These are phyloP conservation scores for Pseudogymnoascus verrucosus DNA, from an alignment of 2,329 filamentous ascomycete genomes.

Conservation along the genomic window DNA sequence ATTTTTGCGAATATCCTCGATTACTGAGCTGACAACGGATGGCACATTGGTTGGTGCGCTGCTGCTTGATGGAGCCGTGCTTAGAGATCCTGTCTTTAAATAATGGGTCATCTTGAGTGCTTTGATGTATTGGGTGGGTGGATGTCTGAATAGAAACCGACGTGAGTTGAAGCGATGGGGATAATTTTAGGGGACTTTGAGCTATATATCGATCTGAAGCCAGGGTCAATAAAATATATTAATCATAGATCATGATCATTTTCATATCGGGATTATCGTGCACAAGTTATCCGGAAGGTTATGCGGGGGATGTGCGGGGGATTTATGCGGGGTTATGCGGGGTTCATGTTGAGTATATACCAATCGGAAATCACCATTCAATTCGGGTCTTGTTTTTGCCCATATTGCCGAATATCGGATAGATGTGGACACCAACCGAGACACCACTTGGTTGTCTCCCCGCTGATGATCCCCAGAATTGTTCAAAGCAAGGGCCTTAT, in stretches of 20 bases:
- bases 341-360: not conserved
- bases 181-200: not conserved
- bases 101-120: not conserved
- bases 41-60: slow-evolving; percentile 22
- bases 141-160: not conserved
- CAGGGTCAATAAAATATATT: not conserved
- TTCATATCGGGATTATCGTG: not conserved
- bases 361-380: not conserved
- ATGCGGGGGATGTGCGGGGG: not conserved
- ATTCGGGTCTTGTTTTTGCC: not conserved
- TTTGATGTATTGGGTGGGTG: not conserved
- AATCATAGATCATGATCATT: not conserved
- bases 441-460: not conserved
- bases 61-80: not conserved
- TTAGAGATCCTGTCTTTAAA: not conserved
- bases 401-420: not conserved
- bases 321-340: not conserved
- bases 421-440: not conserved
- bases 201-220: not conserved
- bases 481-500: not conserved
- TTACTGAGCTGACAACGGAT: slow-evolving; percentile 39
- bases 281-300: not conserved
- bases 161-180: not conserved
- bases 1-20: slow-evolving; percentile 37
- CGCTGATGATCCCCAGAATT: not conserved